phyloP scores from a whole-genome alignment of 2,329 filamentous ascomycete genomes.

The Pestalotiopsis fici region DNA sequence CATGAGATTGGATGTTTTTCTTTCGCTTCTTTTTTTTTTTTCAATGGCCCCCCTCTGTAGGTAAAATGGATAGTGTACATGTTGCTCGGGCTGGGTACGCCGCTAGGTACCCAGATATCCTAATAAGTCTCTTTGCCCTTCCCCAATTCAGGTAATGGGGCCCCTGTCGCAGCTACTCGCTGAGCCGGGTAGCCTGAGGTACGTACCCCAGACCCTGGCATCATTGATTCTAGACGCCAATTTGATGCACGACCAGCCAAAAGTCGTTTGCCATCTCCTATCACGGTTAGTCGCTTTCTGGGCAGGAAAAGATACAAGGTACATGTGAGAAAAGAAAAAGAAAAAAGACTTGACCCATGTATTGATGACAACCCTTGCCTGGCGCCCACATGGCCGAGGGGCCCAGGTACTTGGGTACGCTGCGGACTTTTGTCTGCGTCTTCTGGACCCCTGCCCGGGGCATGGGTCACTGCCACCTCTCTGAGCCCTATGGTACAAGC shows the following conservation, averaged over 20 bases:
- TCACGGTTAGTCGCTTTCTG: background rate
- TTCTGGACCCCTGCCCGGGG: conserved; percentile 7
- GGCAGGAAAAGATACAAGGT: background rate
- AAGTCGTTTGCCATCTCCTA: background rate
- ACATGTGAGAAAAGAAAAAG: background rate
- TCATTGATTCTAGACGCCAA: background rate
- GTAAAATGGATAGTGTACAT: too few species aligned
- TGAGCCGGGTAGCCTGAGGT: background rate
- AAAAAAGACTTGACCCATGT: background rate
- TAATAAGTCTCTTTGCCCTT: background rate
- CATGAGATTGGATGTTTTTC: background rate
- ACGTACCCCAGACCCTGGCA: background rate
- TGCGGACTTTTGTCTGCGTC: conserved; percentile 1
- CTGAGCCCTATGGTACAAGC: conserved; percentile 3
- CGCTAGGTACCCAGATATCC: background rate
- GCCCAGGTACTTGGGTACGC: conserved; percentile 3
- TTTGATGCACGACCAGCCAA: background rate
- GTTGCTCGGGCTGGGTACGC: too few species aligned
- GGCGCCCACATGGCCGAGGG: conserved; percentile 1
- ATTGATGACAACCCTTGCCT: background rate
- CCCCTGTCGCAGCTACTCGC: background rate
- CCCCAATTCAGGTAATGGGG: background rate
- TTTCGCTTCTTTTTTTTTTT: background rate
- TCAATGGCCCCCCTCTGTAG: background rate
- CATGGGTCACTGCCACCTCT: conserved; percentile 13